Evolutionary conservation across 345 rosid species (phyloP), one percentile per base, ranked within the genome.

Genomic region (Eutrema heterophyllum): DNA sequence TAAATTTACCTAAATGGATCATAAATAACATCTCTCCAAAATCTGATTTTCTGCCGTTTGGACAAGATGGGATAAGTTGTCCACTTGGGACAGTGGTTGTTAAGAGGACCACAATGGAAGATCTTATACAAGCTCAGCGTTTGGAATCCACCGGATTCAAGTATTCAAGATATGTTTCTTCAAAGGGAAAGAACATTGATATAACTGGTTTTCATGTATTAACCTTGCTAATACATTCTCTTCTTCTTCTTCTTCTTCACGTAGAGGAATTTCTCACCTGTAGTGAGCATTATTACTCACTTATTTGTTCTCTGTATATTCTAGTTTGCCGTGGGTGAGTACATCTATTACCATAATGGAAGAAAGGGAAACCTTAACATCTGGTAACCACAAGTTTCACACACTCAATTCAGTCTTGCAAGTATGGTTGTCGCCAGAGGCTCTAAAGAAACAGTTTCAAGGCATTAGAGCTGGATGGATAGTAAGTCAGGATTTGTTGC

Each of bases 381-480:
- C 11, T 71, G 69, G 76, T 50, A 61, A 60, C 76, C 68, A 4
- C 2, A 21, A 21, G 68, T 71, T 38, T 46, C 51, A 40, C 48
- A 51, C 15, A 64, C 30, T 72, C 68, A 72, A 32, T 51, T 48
- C 40, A 72, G 68, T 18, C 12, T 29, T 62, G 68, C 62, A 11
- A 38, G 69, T 72, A 39, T 72, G 43, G 0, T 38, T 48, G 30
- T 72, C 9, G 26, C 51, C 11, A 2, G 2, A 36, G 76, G 62
- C 4, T 29, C 26, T 36, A 35, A 51, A 2, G 68, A 72, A 72
- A 52, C 32, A 12, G 12, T 40, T 72, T 41, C 21, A 63, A 40
- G 27, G 53, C 69, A 52, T 63, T 50, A 51, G 57, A 62, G 76
- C 76, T 72, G 76, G 76, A 51, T 72, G 70, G 70, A 52, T 50